Evolutionary conservation across 495 filamentous ascomycete species (phyloP).

Genomic region (Aspergillus kassunensis): DNA sequence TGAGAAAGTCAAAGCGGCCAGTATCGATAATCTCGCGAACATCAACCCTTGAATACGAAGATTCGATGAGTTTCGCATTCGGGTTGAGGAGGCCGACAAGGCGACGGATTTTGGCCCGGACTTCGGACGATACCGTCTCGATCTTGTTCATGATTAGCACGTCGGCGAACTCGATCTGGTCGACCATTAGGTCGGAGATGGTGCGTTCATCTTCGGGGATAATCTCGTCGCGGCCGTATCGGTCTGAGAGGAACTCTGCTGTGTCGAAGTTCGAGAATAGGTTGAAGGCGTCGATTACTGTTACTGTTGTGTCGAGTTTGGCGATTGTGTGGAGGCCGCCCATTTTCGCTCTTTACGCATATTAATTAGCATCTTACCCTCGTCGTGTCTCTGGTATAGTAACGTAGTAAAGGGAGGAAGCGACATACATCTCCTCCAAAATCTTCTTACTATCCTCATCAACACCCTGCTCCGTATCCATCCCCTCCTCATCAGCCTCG

Average conservation of each 20-base stretch:
- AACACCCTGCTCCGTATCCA: conserved; percentile 15
- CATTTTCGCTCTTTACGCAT: conserved; percentile 38
- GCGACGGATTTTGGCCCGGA: conserved; percentile 34
- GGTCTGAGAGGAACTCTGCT: conserved; percentile 51
- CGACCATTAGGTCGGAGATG: conserved; percentile 57
- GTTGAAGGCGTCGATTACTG: conserved; percentile 57
- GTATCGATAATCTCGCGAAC: conserved; percentile 51
- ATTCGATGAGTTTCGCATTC: conserved; percentile 45
- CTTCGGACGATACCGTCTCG: conserved; percentile 37
- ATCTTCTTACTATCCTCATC: conserved; percentile 35
- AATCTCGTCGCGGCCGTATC: conserved; percentile 38
- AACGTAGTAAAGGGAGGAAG: background rate
- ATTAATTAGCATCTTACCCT: too few relatives aligned
- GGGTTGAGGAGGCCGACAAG: conserved; percentile 49
- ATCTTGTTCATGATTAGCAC: conserved; percentile 57
- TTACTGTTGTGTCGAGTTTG: conserved; percentile 55
- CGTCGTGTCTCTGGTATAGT: too few relatives aligned
- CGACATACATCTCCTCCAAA: conserved; percentile 34
- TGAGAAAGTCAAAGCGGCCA: conserved; percentile 41
- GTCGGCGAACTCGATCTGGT: conserved; percentile 61
- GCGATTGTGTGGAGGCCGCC: conserved; percentile 52
- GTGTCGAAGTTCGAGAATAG: conserved; percentile 55
- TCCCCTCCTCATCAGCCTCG: conserved; percentile 27
- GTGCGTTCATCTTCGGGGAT: conserved; percentile 55
- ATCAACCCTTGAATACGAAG: conserved; percentile 42